Conservation (phyloP, 108 stramenopile species). For the Cyclotella choctawhatcheeana region DNA sequence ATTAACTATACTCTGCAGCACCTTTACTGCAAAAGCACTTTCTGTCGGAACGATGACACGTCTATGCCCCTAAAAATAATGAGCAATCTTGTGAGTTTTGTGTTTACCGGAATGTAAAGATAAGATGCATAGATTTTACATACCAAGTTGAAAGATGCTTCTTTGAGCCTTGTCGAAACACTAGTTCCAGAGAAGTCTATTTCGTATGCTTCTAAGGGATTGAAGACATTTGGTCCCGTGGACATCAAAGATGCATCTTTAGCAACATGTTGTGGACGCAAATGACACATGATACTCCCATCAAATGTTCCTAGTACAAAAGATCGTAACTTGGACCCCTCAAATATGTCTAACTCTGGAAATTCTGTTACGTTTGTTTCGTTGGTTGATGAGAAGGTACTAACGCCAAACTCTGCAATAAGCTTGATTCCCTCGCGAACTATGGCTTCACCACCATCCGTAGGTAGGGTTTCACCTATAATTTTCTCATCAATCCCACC, state of each 20-base stretch:
- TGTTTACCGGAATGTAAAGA: too few relatives aligned
- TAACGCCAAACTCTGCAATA: slow-evolving; percentile 76
- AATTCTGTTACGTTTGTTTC: slow-evolving; percentile 87
- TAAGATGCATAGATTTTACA: background rate
- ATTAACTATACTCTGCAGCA: slow-evolving; percentile 78
- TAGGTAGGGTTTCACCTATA: slow-evolving; percentile 18
- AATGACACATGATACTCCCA: slow-evolving; percentile 70
- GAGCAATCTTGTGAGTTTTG: too few relatives aligned
- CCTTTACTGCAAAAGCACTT: slow-evolving; percentile 67
- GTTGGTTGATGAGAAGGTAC: slow-evolving; percentile 62
- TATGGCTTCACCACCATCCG: slow-evolving; percentile 6
- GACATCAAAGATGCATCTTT: slow-evolving; percentile 29
- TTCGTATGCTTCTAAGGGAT: slow-evolving; percentile 91
- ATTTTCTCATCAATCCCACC: slow-evolving; percentile 69
- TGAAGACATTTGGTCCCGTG: slow-evolving; percentile 78
- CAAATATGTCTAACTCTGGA: slow-evolving; percentile 89
- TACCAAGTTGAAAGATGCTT: slow-evolving; percentile 66
- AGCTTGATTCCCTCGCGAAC: slow-evolving; percentile 82
- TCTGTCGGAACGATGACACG: slow-evolving; percentile 85
- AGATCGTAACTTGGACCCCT: slow-evolving; percentile 66
- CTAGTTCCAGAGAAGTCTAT: slow-evolving; percentile 81
- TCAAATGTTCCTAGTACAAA: slow-evolving; percentile 69
- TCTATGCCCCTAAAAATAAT: slow-evolving; percentile 60
- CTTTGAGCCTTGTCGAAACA: slow-evolving; percentile 70
- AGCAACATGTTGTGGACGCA: slow-evolving; percentile 72